Evolutionary conservation across 768 basidiomycete genomes (phyloP), one percentile per base, ranked within the genome.

Genomic region (Collybia sp.): DNA sequence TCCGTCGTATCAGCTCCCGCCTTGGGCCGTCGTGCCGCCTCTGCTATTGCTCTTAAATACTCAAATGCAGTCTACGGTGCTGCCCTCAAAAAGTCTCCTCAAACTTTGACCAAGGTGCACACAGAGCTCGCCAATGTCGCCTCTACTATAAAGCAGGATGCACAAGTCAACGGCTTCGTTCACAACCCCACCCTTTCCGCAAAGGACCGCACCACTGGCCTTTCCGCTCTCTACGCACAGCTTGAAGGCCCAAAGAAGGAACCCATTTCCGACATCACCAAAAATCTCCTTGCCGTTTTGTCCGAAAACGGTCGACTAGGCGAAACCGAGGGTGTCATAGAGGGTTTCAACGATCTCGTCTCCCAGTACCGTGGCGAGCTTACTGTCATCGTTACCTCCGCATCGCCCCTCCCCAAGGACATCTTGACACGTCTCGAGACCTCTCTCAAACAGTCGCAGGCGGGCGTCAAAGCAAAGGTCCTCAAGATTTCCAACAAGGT

Each of bases 401-500:
- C 91, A 12, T 58, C 80, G 25, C 82, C 93, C 12, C 76, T 98
- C 49, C 75, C 88, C 46, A 86, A 73, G 71, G 87, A 91, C 54
- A 64, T 83, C 52, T 75, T 89, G 47, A 72, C 74, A 46, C 80
- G 85, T 50, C 77, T 99, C 50, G 95, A 98, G 73, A 72, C 83
- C 39, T 67, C 86, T 31, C 76, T 99, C 63, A 96, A 89, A 79
- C 79, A 80, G 61, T 89, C 88, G 18, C 81, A 92, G 71, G 73
- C 85, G 31, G 95, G 86, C 19, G 83, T 88, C 68, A 73, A 84
- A 55, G 89, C 92, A 31, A 98, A 97, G 74, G 73, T 80, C 12
- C 62, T 99, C 55, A 94, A 93, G 69, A 67, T 99, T 46, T 75
- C 80, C 51, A 96, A 98, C 80, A 94, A 94, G 81, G 93, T 87